Percentiles rank a stretch among this genome's conserved stretches.
phyloP scores from a whole-genome alignment of 768 basidiomycete genomes.

The Pholiota conissans region DNA sequence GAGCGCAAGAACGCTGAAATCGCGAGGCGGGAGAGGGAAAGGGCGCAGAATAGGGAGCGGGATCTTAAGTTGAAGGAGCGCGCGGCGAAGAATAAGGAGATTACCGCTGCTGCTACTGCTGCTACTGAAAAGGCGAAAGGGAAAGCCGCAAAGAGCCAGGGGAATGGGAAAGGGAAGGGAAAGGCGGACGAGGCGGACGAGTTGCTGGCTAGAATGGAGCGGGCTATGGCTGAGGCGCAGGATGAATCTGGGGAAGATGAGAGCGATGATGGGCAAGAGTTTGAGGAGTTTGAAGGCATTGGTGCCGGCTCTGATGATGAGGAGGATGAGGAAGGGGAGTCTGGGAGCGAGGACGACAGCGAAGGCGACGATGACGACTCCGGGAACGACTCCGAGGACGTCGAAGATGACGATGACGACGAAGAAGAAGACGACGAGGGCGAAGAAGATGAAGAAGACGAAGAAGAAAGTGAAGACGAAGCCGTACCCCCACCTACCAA shows the following conservation, averaged over 20 bases:
- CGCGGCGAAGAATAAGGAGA: constrained; percentile 28
- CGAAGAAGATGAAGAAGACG: constrained; percentile 24
- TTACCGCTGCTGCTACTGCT: neutral
- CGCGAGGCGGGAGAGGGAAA: constrained; percentile 39
- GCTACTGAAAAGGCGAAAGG: too few species aligned
- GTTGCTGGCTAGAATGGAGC: constrained; percentile 35
- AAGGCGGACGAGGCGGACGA: constrained; percentile 15
- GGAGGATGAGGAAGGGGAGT: constrained; percentile 15
- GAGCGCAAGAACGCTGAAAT: constrained; percentile 35
- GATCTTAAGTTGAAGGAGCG: constrained; percentile 53
- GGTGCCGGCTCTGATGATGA: constrained; percentile 14
- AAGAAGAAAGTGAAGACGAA: constrained; percentile 26
- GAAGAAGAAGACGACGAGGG: constrained; percentile 27
- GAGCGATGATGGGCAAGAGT: constrained; percentile 15
- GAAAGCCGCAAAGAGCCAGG: constrained; percentile 1
- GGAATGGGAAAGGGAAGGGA: too few species aligned
- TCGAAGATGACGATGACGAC: constrained; percentile 26
- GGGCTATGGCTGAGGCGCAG: constrained; percentile 42
- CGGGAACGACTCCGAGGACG: constrained; percentile 21
- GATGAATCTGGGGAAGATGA: constrained; percentile 23
- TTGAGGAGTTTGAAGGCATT: constrained; percentile 12
- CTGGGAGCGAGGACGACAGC: constrained; percentile 25
- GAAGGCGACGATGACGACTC: constrained; percentile 24
- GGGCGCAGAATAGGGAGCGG: constrained; percentile 44
- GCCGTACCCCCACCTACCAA: constrained; percentile 20